Percentiles rank a stretch among this genome's conserved stretches.
Evolutionary conservation across 179 eudicot genomes (phyloP).

Genomic region (Nepenthes alata): DNA sequence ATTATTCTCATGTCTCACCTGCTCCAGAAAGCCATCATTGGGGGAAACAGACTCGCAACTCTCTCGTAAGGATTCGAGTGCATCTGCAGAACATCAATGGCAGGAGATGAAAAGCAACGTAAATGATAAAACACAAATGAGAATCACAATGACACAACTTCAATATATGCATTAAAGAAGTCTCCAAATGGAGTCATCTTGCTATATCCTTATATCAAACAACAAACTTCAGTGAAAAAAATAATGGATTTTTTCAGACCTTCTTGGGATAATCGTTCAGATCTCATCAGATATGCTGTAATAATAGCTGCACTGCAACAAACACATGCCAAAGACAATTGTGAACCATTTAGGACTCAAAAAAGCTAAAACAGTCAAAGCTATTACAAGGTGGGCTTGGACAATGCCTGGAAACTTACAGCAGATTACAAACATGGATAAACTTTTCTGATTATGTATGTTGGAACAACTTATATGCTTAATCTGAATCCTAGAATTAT

Average conservation of each 20-base stretch:
- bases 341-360: conserved; percentile 24
- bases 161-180: not conserved
- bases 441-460: no score
- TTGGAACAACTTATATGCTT: no score
- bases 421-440: no score
- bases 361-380: conserved; percentile 23
- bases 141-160: not conserved
- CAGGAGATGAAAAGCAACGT: conserved; percentile 9
- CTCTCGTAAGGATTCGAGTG: conserved; percentile 61
- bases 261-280: conserved; percentile 71
- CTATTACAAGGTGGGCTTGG: conserved; percentile 11
- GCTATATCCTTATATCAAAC: not conserved
- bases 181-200: no score
- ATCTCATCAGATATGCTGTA: conserved; percentile 90
- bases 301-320: conserved; percentile 86
- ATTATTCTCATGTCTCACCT: conserved; percentile 38
- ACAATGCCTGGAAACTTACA: not conserved
- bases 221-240: not conserved
- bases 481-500: no score
- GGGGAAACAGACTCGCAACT: conserved; percentile 80
- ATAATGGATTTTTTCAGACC: conserved; percentile 33
- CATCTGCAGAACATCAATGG: conserved; percentile 42
- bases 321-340: conserved; percentile 33
- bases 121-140: conserved; percentile 7
- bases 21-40: conserved; percentile 90